Evolutionary conservation across 495 filamentous ascomycete species (phyloP), one percentile per base, ranked within the genome.

Genomic region (Lineolata rhizophorae): DNA sequence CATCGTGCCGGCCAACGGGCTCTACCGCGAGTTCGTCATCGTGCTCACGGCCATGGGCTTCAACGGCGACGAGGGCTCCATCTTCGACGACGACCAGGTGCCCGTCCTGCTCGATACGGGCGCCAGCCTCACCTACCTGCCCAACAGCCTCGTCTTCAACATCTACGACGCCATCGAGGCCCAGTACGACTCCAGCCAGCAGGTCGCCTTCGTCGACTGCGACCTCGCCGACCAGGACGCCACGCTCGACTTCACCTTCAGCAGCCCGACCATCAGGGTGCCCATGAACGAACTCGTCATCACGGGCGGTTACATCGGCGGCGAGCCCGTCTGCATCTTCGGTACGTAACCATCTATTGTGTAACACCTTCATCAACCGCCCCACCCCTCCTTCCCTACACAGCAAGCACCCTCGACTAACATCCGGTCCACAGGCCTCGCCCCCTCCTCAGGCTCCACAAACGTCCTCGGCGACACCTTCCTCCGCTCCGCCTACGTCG

Each of bases 31-130:
- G 41, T 82, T 95, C 48, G 48, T 84, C 39, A 74, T 95, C 49
- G 79, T 75, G 8, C 52, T 94, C 15, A 93, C 78, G 4, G 62
- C 54, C 0, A 38, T 85, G 9, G 48, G 60, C 12, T 39, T 68
- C 6, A 60, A 59, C 13, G 58, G 60, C 19, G 55, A 56, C 9
- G 61, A 52, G 9, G 48, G 54, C 12, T 53, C 50, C 11, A 57
- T 66, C 32, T 64, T 64, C 41, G 50, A 53, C 13, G 57, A 67
- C 37, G 55, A 74, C 29, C 64, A 63, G 6, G 48, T 80, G 5
- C 70, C 71, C 1, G 81, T 81, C 1, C 58, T 94, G 0, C 66
- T 97, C 18, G 87, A 97, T 50, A 83, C 83, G n/a, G 87, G 87
- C 35, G 78, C 69, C 36, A 81, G 72, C n/a, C 62, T 93, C 14